Conservation (phyloP, 2,329 filamentous ascomycete genomes). For the Aspergillus versicolor region DNA sequence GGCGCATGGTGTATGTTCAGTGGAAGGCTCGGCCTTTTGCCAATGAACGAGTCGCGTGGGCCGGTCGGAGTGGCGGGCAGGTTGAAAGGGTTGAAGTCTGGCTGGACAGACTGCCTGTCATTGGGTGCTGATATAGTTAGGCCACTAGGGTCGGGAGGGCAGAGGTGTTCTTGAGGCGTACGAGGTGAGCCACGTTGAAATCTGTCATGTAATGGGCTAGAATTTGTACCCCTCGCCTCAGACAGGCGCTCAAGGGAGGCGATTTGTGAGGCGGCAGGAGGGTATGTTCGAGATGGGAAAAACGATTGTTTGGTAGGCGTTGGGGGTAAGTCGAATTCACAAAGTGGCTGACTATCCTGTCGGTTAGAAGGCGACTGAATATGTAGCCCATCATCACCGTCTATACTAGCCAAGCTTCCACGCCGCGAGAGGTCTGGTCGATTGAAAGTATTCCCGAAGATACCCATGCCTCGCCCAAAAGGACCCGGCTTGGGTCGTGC, state of each 20-base stretch:
- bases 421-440: slow-evolving; percentile 52
- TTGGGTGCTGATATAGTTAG: slow-evolving; percentile 73
- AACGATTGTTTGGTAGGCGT: slow-evolving; percentile 76
- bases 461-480: slow-evolving; percentile 63
- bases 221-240: slow-evolving; percentile 31
- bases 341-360: slow-evolving; percentile 56
- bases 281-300: slow-evolving; percentile 38
- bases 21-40: slow-evolving; percentile 64
- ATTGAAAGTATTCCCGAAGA: slow-evolving; percentile 59
- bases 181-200: slow-evolving; percentile 62
- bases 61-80: slow-evolving; percentile 82
- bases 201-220: slow-evolving; percentile 61
- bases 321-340: slow-evolving; percentile 77
- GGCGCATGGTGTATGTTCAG: slow-evolving; percentile 68
- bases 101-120: slow-evolving; percentile 40
- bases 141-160: slow-evolving; percentile 76
- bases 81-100: slow-evolving; percentile 45
- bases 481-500: slow-evolving; percentile 64
- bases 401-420: slow-evolving; percentile 76
- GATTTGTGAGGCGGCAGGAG: slow-evolving; percentile 33
- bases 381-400: slow-evolving; percentile 69
- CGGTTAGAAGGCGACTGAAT: slow-evolving; percentile 57
- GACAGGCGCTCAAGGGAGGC: slow-evolving; percentile 36
- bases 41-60: slow-evolving; percentile 57
- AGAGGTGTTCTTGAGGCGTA: slow-evolving; percentile 74